Conservation (phyloP, 2,329 filamentous ascomycete genomes). For the Microdochium trichocladiopsis region DNA sequence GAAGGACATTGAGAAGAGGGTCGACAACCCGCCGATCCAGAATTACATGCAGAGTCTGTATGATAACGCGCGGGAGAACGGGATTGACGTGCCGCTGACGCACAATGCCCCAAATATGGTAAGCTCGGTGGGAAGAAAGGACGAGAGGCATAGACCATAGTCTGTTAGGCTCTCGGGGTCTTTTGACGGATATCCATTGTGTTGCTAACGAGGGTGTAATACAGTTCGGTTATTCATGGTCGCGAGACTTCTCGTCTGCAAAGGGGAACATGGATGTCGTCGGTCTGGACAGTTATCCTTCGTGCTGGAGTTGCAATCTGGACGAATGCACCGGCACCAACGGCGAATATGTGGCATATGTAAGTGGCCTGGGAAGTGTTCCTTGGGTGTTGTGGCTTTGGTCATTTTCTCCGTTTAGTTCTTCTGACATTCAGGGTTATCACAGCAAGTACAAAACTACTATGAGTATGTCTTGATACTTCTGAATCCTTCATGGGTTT, state of each 20-base stretch:
- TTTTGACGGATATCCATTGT: too few species aligned
- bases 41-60: conserved; percentile 53
- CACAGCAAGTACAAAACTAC: conserved; percentile 11
- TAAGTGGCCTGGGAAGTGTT: too few species aligned
- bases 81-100: conserved; percentile 50
- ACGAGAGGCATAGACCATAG: too few species aligned
- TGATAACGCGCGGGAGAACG: conserved; percentile 42
- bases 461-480: conserved; percentile 9
- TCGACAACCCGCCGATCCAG: conserved; percentile 38
- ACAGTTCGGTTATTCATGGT: conserved; percentile 43
- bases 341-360: conserved; percentile 49
- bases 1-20: conserved; percentile 29
- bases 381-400: too few species aligned
- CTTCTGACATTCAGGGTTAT: not conserved
- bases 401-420: not conserved
- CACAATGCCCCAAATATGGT: conserved; percentile 54
- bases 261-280: conserved; percentile 48
- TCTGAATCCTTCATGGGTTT: not conserved
- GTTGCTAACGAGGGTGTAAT: too few species aligned
- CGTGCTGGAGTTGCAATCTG: conserved; percentile 58
- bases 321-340: conserved; percentile 54
- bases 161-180: too few species aligned
- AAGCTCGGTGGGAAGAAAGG: too few species aligned
- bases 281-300: conserved; percentile 44
- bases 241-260: conserved; percentile 48